phyloP scores from a whole-genome alignment of 192 early-diverging fungal species.

The Rhizoclosmatium sp. region DNA sequence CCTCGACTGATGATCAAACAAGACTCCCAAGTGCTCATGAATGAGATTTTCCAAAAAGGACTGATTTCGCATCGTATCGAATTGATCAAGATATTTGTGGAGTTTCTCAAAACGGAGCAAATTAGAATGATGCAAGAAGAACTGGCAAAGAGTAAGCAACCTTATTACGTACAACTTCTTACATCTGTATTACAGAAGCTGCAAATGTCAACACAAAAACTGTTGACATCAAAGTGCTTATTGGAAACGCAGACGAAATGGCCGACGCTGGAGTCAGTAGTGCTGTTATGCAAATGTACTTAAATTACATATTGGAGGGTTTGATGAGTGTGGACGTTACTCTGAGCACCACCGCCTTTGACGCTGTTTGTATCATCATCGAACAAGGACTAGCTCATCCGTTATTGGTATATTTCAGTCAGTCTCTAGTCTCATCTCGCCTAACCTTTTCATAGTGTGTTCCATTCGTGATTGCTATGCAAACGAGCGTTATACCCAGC shows the following conservation, averaged over 20 bases:
- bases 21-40: slow-evolving; percentile 69
- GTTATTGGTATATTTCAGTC: slow-evolving; percentile 59
- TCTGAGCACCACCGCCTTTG: slow-evolving; percentile 79
- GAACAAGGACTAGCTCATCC: slow-evolving; percentile 93
- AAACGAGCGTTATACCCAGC: slow-evolving; percentile 69
- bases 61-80: slow-evolving; percentile 66
- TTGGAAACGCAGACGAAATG: slow-evolving; percentile 85
- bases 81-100: slow-evolving; percentile 73
- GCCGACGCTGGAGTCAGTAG: slow-evolving; percentile 88
- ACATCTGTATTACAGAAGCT: slow-evolving; percentile 16
- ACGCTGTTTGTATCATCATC: slow-evolving; percentile 82
- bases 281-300: slow-evolving; percentile 89
- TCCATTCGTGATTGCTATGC: slow-evolving; percentile 85
- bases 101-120: slow-evolving; percentile 75
- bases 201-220: slow-evolving; percentile 11
- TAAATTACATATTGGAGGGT: slow-evolving; percentile 77
- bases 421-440: background rate
- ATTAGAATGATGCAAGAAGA: slow-evolving; percentile 54
- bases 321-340: slow-evolving; percentile 62
- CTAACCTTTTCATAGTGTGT: slow-evolving; percentile 70
- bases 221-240: slow-evolving; percentile 76
- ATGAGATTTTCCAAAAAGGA: slow-evolving; percentile 63
- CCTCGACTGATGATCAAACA: slow-evolving; percentile 67
- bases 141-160: slow-evolving; percentile 50
- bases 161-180: slow-evolving; percentile 39